A percentile compares a stretch with the other conserved stretches of the same genome.
phyloP scores from a whole-genome alignment of 1,284 basidiomycete genomes.

The Taiwanofungus camphoratus region DNA sequence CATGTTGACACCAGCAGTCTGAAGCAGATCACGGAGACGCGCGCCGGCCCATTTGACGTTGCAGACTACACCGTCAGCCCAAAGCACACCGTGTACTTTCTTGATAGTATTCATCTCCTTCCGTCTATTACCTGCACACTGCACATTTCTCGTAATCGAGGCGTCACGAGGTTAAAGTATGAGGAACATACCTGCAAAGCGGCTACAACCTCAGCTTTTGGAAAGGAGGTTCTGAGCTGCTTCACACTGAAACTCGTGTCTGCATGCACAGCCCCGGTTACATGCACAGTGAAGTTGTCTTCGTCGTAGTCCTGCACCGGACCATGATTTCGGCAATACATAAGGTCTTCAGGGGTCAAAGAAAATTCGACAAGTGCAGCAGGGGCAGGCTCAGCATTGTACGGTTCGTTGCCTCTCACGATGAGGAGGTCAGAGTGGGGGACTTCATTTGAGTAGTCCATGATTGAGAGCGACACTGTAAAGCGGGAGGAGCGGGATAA shows the following conservation, averaged over 20 bases:
- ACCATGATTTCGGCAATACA: conserved; percentile 59
- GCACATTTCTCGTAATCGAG: too few species aligned
- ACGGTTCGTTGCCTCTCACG: conserved; percentile 42
- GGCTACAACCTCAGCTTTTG: conserved; percentile 51
- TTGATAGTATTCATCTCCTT: conserved; percentile 53
- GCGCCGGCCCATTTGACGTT: conserved; percentile 60
- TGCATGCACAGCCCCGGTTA: too few species aligned
- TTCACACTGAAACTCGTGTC: too few species aligned
- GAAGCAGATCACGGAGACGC: conserved; percentile 48
- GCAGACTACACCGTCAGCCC: conserved; percentile 58
- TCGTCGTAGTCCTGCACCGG: conserved; percentile 49
- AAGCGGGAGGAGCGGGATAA: too few species aligned
- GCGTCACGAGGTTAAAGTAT: too few species aligned
- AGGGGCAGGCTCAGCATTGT: conserved; percentile 56
- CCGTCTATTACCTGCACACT: conserved; percentile 70
- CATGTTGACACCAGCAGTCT: conserved; percentile 30
- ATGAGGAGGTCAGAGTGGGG: conserved; percentile 40
- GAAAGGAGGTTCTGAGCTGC: too few species aligned
- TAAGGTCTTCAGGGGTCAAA: conserved; percentile 50
- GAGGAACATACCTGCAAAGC: conserved; percentile 44
- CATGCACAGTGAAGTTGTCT: conserved; percentile 35
- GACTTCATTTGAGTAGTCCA: conserved; percentile 39
- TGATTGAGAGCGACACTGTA: too few species aligned
- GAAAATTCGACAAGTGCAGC: conserved; percentile 48
- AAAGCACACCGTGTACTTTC: conserved; percentile 38